Base-by-base conservation (phyloP, 208 protist species). In the Endotrypanum monterogeii region DNA sequence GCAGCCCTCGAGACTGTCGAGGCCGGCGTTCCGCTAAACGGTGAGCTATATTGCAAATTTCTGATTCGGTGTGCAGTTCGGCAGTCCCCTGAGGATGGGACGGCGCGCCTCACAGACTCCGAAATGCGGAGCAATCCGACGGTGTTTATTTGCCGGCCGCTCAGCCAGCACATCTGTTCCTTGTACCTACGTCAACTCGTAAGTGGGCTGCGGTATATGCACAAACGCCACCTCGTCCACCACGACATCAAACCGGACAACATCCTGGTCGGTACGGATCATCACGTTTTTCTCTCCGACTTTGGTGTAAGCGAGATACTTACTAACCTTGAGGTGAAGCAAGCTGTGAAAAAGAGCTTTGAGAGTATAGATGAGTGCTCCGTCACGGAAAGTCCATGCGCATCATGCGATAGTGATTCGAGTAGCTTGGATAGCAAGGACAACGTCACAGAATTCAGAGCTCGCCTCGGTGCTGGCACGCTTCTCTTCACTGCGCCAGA, bases 221-320 rank as follows among this genome's bases (percentile, higher is more conserved):
- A 94, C 82, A 87, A 91, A 76, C 85, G 82, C 11, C 51, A 84
- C 67, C 80, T 94, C 25, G 84, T 94, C 50, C 89, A 94, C 67
- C 87, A 92, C 78, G 89, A 94, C 78, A 92, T 94, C 77, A 94
- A 94, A 56, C 89, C 89, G 1, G 89, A 94, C 75, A 94, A 94
- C 73, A 91, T 94, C 44, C 66, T 94, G 25, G 77, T 91, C 35
- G 87, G 84, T 48, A 66, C 78, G 52, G 79, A 87, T 63, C 68
- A 91, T 57, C 78, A 83, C 32, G 86, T 94, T 30, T 93, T 71
- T 51, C 73, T 94, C 44, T 88, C 84, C 46, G 90, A 94, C 78
- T 94, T 94, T 65, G 90, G 90, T 30, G 88, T 93, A 52, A 91
- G 86, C 35, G 89, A 94, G 74, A 92, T 94, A 46, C 44, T 93